Evolutionary conservation across 1,284 basidiomycete species (phyloP), one percentile per base, ranked within the genome.

Genomic region (Boletus sp.): DNA sequence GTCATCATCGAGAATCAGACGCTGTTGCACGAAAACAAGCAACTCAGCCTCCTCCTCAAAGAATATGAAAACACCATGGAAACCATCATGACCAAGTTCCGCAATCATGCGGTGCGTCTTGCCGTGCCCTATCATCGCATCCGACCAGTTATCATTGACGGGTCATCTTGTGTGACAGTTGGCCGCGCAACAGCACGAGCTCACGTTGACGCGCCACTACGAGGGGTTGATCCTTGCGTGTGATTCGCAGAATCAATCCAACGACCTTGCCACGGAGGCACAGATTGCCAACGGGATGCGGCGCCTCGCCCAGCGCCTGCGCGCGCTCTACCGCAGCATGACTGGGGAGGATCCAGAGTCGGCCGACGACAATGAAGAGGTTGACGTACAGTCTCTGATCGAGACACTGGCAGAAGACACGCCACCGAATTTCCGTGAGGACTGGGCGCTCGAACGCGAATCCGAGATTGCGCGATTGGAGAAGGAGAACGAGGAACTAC

Each of bases 51-150:
- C 30, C 81, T 99, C 30, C 79, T 99, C 60, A 95, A 95, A 69
- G 97, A 99, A 76, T 97, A 97, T 74, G 97, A 99, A 75, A 83
- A 84, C 63, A 98, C 96, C 2, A 85, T 99, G 78, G 96, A 98
- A 72, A 95, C 89, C 38, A 92, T 99, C 73, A 98, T 99, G 97
- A 80, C 87, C 61, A 98, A 98, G 78, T 98, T 98, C 75, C 85
- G 96, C 56, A 90, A 90, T 64, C 92, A 98, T 71, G 88, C 95
- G 23, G 95, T 97, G 73, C 72, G 94, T 85, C 48, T 49, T 31
- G 48, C 38, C 27, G 9, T 35, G 6, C 9, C 23, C 30, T 48
- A 23, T 43, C 16, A 46, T 63, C 44, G n/a, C n/a, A n/a, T n/a
- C n/a, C n/a, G n/a, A n/a, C n/a, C n/a, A n/a, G n/a, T n/a, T 31